phyloP scores from a whole-genome alignment of 1,139 yeast genomes.

The Kodamaea ohmeri region DNA sequence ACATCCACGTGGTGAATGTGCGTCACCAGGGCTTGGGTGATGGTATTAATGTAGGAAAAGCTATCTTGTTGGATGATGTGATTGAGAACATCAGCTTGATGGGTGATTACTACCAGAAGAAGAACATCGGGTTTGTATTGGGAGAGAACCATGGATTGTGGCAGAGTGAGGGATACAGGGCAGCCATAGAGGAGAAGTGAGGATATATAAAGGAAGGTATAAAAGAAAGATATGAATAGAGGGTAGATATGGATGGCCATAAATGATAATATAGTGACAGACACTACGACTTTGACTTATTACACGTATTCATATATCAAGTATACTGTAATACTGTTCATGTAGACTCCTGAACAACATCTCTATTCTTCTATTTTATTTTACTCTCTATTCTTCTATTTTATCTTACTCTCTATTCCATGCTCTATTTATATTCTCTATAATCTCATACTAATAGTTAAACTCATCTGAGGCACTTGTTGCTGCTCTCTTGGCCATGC shows the following conservation, averaged over 20 bases:
- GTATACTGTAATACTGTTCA: too few species aligned
- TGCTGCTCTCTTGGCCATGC: slow-evolving; percentile 72
- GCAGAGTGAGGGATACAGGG: slow-evolving; percentile 30
- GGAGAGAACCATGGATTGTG: slow-evolving; percentile 83
- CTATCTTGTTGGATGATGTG: slow-evolving; percentile 75
- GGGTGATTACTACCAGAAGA: slow-evolving; percentile 46
- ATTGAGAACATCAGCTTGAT: slow-evolving; percentile 61
- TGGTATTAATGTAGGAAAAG: slow-evolving; percentile 75
- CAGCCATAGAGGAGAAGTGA: neutral
- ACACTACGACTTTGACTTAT: too few species aligned
- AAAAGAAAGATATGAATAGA: neutral
- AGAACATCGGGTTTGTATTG: slow-evolving; percentile 52
- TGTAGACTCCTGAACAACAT: too few species aligned
- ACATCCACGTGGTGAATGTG: slow-evolving; percentile 82
- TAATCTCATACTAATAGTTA: slow-evolving; percentile 42
- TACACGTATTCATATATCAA: too few species aligned
- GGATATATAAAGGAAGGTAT: neutral
- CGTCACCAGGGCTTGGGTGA: slow-evolving; percentile 71
- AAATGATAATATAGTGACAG: too few species aligned
- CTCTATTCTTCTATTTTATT: neutral
- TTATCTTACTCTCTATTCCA: neutral
- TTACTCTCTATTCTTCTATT: neutral
- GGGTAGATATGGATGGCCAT: too few species aligned
- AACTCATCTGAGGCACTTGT: slow-evolving; percentile 68
- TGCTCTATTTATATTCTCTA: neutral